phyloP scores from a whole-genome alignment of 345 rosid species.

The Rhodomyrtus tomentosa region DNA sequence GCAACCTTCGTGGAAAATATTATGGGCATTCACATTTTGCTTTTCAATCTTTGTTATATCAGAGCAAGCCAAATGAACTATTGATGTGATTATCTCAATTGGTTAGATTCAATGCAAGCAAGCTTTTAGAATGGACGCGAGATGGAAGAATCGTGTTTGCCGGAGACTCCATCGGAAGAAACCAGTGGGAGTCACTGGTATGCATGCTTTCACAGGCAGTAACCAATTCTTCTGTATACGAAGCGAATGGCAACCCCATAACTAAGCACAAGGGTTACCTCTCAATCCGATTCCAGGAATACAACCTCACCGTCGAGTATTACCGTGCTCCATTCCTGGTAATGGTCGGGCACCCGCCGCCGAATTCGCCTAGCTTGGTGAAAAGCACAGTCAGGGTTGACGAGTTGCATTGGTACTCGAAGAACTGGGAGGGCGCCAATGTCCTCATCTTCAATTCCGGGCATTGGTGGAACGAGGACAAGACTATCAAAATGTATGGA shows the following conservation, averaged over 20 bases:
- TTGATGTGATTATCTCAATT: neutral
- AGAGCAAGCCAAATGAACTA: neutral
- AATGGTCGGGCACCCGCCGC: constrained; percentile 36
- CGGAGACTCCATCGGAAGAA: constrained; percentile 73
- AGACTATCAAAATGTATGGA: constrained; percentile 13
- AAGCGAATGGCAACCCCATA: constrained; percentile 53
- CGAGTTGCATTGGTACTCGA: constrained; percentile 46
- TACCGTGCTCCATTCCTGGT: constrained; percentile 68
- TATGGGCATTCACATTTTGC: neutral
- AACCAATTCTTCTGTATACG: constrained; percentile 48
- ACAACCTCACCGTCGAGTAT: constrained; percentile 63
- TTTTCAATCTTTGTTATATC: neutral
- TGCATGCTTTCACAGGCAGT: constrained; percentile 55
- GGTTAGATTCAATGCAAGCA: constrained; percentile 57
- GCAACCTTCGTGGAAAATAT: no score
- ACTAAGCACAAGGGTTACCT: constrained; percentile 72
- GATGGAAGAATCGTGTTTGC: constrained; percentile 65
- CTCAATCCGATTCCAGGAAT: constrained; percentile 45
- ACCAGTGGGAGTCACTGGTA: constrained; percentile 75
- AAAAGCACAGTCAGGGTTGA: constrained; percentile 43
- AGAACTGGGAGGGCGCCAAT: constrained; percentile 48
- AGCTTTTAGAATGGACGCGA: constrained; percentile 44
- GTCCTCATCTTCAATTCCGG: constrained; percentile 56
- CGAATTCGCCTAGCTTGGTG: constrained; percentile 17
- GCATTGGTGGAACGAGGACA: constrained; percentile 72